Evolutionary conservation across 371 early-diverging fungal genomes (phyloP).

Genomic region (Haplosporangium sp.): DNA sequence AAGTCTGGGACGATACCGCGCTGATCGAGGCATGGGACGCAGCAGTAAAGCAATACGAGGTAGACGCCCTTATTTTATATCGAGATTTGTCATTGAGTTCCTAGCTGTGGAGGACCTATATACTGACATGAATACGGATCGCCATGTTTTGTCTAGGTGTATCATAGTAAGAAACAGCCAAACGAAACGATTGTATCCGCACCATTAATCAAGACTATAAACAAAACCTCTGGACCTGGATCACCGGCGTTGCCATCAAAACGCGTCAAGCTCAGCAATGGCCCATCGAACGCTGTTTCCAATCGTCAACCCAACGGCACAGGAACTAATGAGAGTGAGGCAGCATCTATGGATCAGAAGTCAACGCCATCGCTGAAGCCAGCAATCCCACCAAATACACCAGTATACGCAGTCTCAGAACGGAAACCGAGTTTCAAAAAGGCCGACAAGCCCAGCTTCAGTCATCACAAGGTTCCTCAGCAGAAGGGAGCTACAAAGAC

Average conservation of each 20-base stretch:
- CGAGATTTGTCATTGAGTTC: background rate
- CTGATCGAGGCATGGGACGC: constrained; percentile 72
- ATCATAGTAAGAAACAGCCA: constrained; percentile 29
- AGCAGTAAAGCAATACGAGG: constrained; percentile 66
- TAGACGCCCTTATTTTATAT: background rate
- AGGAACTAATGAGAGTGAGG: too few species aligned
- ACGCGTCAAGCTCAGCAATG: constrained; percentile 15
- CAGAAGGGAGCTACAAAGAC: constrained; percentile 10
- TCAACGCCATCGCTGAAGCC: background rate
- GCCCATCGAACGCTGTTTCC: background rate
- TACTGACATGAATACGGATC: background rate
- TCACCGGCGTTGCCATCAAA: constrained; percentile 2
- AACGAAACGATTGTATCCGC: constrained; percentile 9
- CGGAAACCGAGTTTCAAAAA: constrained; percentile 57
- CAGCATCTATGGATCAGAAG: background rate
- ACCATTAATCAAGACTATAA: constrained; percentile 3
- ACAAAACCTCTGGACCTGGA: background rate
- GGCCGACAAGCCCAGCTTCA: constrained; percentile 40
- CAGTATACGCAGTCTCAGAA: constrained; percentile 18
- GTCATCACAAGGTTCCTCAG: constrained; percentile 17
- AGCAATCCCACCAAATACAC: background rate
- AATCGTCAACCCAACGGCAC: background rate
- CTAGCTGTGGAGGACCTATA: background rate
- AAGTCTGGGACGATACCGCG: constrained; percentile 71
- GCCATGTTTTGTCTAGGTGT: constrained; percentile 10